Conservation (phyloP, 2,329 filamentous ascomycete species). For the Boeremia exigua region DNA sequence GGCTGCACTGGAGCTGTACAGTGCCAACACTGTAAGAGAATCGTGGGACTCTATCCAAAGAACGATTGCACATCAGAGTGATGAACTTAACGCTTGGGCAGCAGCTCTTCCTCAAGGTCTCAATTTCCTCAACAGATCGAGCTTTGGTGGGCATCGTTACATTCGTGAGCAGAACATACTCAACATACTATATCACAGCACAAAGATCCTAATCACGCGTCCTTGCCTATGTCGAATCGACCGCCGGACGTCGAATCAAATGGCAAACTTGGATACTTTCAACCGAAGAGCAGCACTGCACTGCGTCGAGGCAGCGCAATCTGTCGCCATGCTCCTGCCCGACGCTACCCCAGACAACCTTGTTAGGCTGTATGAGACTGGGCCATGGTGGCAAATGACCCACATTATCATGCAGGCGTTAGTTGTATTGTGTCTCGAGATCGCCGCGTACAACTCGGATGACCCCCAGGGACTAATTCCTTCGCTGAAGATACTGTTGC, state of each 20-base stretch:
- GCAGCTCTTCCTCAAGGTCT: constrained; percentile 34
- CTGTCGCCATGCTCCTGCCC: constrained; percentile 43
- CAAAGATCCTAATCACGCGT: constrained; percentile 46
- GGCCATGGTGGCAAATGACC: constrained; percentile 50
- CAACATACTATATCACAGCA: constrained; percentile 27
- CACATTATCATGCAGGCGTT: constrained; percentile 47
- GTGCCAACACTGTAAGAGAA: constrained; percentile 29
- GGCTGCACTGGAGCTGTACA: constrained; percentile 44
- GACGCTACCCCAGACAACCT: constrained; percentile 17
- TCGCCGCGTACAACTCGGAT: constrained; percentile 27
- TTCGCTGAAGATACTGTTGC: constrained; percentile 40
- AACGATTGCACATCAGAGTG: constrained; percentile 33
- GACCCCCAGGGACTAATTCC: constrained; percentile 32
- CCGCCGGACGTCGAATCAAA: constrained; percentile 38
- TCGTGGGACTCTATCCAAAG: constrained; percentile 47
- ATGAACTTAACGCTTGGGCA: constrained; percentile 45
- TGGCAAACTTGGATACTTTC: constrained; percentile 36
- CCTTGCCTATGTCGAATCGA: constrained; percentile 50
- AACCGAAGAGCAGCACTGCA: constrained; percentile 39
- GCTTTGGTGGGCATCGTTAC: neutral
- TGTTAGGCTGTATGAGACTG: constrained; percentile 21
- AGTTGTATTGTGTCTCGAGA: constrained; percentile 46
- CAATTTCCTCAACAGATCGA: constrained; percentile 15
- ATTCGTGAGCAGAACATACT: constrained; percentile 27
- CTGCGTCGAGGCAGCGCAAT: constrained; percentile 45